Base-by-base conservation (phyloP, 352 stramenopile genomes). In the Ophiocytium majus region DNA sequence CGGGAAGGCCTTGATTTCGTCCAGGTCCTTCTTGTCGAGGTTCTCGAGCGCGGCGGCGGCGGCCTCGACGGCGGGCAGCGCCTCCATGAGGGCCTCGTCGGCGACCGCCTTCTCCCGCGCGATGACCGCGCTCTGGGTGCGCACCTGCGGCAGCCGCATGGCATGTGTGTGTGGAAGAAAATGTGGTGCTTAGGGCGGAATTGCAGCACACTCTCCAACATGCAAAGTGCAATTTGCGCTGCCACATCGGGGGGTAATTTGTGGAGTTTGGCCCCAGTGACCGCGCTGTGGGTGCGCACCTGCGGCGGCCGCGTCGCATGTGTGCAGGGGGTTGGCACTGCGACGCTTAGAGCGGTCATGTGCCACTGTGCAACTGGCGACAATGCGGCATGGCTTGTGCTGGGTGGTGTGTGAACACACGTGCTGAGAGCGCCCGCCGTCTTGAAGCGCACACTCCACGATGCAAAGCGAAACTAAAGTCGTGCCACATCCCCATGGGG, bases 1-100 rank as follows among this genome's bases (percentile, higher is more conserved):
- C 1, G 94, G 93, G 81, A 98, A 98, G 10, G 93, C 95, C 83
- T 98, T 98, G 83, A 98, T 93, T 87, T 98, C 95, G 0, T 95
- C 98, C 63, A 98, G 82, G 91, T 98, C 94, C 0, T 97, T 91
- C 83, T 98, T 98, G 28, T 95, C 95, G 10, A 98, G 87, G 82
- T 98, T 96, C 79, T 98, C 93, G 0, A 98, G 90, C 1, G 95
- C 95, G 0, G 92, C 89, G 0, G 94, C 94, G n/a, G 95, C 95
- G 0, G 94, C 95, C 89, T 97, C 95, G 0, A 98, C 93, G 0
- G 95, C 95, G 10, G 95, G 95, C 19, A 98, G 86, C 0, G 95
- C 95, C 88, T 98, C 95, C 14, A 96, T 89, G 0, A 98, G 92
- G 0, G 94, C 94, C 5, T 93, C 94, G 86, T 98, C 93, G 5